Evolutionary conservation across 1,139 yeast genomes (phyloP), one percentile per base, ranked within the genome.

Genomic region (Kluyveromyces marxianus): DNA sequence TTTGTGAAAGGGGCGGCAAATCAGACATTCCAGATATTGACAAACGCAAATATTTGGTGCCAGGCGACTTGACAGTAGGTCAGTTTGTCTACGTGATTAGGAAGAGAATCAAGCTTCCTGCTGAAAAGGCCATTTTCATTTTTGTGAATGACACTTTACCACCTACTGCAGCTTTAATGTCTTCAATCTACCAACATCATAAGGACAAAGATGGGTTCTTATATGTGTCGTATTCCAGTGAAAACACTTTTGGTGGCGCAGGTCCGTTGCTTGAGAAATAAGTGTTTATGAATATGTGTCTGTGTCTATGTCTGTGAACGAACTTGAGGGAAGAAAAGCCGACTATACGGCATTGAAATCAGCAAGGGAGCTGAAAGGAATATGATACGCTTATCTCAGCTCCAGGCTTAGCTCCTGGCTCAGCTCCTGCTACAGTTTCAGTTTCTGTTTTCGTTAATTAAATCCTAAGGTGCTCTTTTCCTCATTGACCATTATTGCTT

Each of bases 71-170:
- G 60, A 88, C 97, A 0, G 96, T 92, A 50, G 98, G 98, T 35
- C 98, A 92, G 68, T 90, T 92, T 71, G 97, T 92, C 46, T 92
- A 92, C 62, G 98, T 92, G 50, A 88, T 92, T 59, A 83, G 98
- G 69, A 89, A 90, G 72, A 83, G 98, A 67, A 90, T 92, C 68
- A 86, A 86, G 74, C 77, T 92, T 54, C 96, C 97, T 40, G 87
- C 96, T 37, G 98, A 92, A 69, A 90, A 92, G 81, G 98, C 98
- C 41, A 90, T 92, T 56, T 92, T 92, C 68, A 89, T 92, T 56
- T 92, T 92, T 68, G 95, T 92, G 52, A 90, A 92, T 64, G 98
- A 92, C 65, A 90, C 92, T 49, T 76, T 92, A 58, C 98, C 98
- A 25, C 97, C 97, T 42, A 92, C 98, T 2, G 97, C 97, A 25